A percentile compares a stretch with the other conserved stretches of the same genome.
Conservation (phyloP, 2,329 filamentous ascomycete species). For the Teratosphaeria epicoccoides region DNA sequence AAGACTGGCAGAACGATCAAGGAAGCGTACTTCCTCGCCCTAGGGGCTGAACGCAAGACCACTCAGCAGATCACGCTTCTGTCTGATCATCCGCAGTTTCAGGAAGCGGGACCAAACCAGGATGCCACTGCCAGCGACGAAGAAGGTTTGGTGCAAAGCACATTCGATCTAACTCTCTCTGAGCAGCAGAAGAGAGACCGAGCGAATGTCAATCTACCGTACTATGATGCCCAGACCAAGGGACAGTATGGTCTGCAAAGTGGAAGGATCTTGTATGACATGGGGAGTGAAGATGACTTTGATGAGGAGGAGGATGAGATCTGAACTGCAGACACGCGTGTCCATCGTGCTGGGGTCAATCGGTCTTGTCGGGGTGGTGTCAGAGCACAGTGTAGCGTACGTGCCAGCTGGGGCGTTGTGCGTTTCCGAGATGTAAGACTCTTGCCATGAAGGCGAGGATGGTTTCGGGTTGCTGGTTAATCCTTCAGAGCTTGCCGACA, state of each 20-base stretch:
- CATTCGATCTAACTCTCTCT: slow-evolving; percentile 77
- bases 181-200: slow-evolving; percentile 81
- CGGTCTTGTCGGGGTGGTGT: too few species aligned
- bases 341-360: too few species aligned
- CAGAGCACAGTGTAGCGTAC: too few species aligned
- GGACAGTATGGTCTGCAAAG: slow-evolving; percentile 54
- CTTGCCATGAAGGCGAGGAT: too few species aligned
- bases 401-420: too few species aligned
- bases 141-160: slow-evolving; percentile 50
- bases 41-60: slow-evolving; percentile 2
- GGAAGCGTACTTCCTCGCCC: slow-evolving; percentile 54
- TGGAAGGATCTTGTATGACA: slow-evolving; percentile 89
- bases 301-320: slow-evolving; percentile 90
- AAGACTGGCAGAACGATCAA: slow-evolving; percentile 68
- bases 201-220: slow-evolving; percentile 83
- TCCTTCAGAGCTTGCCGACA: too few species aligned
- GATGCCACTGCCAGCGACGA: slow-evolving; percentile 34
- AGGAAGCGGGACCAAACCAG: slow-evolving; percentile 28
- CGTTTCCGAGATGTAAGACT: too few species aligned
- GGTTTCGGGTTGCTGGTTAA: too few species aligned
- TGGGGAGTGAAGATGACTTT: slow-evolving; percentile 94
- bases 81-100: slow-evolving; percentile 65
- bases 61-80: slow-evolving; percentile 47
- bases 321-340: too few species aligned
- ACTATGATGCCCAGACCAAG: slow-evolving; percentile 79